Conservation (phyloP, 2,329 filamentous ascomycete genomes). For the Curvularia spicifera region DNA sequence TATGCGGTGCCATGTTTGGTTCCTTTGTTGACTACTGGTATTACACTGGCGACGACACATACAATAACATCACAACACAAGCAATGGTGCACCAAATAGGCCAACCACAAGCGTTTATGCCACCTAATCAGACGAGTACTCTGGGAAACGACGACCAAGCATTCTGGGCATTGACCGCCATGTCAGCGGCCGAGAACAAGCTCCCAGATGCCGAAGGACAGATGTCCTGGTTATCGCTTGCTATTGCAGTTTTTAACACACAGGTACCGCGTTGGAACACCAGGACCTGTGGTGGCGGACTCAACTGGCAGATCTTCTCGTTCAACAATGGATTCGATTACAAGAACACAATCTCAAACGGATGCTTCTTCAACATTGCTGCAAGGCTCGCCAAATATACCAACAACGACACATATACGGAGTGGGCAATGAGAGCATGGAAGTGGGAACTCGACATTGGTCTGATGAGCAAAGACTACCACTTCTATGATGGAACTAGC, state of each 20-base stretch:
- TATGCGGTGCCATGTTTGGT: slow-evolving; percentile 48
- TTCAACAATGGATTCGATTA: slow-evolving; percentile 78
- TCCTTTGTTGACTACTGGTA: slow-evolving; percentile 49
- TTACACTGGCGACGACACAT: slow-evolving; percentile 45
- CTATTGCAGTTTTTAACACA: slow-evolving; percentile 72
- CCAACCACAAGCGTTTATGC: slow-evolving; percentile 72
- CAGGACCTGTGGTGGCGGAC: slow-evolving; percentile 68
- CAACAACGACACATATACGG: slow-evolving; percentile 57
- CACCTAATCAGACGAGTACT: slow-evolving; percentile 67
- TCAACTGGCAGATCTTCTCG: slow-evolving; percentile 74
- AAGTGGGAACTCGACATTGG: slow-evolving; percentile 58
- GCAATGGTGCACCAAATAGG: slow-evolving; percentile 77
- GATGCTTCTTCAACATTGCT: slow-evolving; percentile 77
- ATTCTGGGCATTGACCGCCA: slow-evolving; percentile 71
- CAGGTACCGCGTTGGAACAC: slow-evolving; percentile 73
- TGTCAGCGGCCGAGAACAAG: slow-evolving; percentile 70
- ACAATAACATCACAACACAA: slow-evolving; percentile 43
- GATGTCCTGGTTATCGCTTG: slow-evolving; percentile 66
- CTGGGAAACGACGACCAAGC: slow-evolving; percentile 75
- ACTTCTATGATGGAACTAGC: slow-evolving; percentile 54
- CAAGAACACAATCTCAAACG: slow-evolving; percentile 80
- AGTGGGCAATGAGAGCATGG: slow-evolving; percentile 70
- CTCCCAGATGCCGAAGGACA: slow-evolving; percentile 60
- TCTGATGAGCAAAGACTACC: slow-evolving; percentile 55
- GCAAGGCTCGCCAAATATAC: slow-evolving; percentile 73